Conservation (phyloP, 345 rosid species). For the Acer saccharum region DNA sequence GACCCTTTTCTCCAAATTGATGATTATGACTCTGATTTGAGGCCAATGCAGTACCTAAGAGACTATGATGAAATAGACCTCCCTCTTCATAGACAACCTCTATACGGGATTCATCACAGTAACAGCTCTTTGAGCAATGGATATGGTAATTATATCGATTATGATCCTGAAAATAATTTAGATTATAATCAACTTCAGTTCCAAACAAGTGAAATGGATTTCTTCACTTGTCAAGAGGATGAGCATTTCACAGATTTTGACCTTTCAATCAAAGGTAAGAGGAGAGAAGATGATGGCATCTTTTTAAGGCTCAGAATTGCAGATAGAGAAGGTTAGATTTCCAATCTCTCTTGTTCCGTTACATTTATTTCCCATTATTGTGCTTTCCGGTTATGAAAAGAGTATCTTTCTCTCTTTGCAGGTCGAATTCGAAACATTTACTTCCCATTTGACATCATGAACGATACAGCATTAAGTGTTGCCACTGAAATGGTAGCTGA, state of each 20-base stretch:
- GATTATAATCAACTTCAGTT: slow-evolving; percentile 44
- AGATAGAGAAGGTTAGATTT: slow-evolving; percentile 74
- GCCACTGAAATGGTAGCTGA: slow-evolving; percentile 93
- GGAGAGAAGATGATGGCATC: slow-evolving; percentile 65
- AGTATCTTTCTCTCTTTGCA: slow-evolving; percentile 27
- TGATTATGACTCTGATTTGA: slow-evolving; percentile 41
- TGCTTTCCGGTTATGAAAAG: background rate
- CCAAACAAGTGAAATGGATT: slow-evolving; percentile 55
- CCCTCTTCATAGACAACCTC: slow-evolving; percentile 51
- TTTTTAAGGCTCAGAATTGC: slow-evolving; percentile 83
- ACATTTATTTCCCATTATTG: background rate
- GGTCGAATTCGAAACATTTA: slow-evolving; percentile 80
- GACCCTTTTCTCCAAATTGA: slow-evolving; percentile 79
- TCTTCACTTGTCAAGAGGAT: slow-evolving; percentile 63
- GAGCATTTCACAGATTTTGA: slow-evolving; percentile 48
- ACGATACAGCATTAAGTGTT: slow-evolving; percentile 75
- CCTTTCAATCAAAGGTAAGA: slow-evolving; percentile 78
- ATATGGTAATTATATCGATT: slow-evolving; percentile 33
- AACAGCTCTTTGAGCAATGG: slow-evolving; percentile 34
- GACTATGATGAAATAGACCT: slow-evolving; percentile 43
- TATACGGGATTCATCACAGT: slow-evolving; percentile 28
- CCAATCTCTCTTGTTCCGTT: background rate
- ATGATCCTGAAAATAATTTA: slow-evolving; percentile 34
- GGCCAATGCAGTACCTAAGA: slow-evolving; percentile 40
- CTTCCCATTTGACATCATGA: slow-evolving; percentile 76